Evolutionary conservation across 345 rosid species (phyloP), one percentile per base, ranked within the genome.

Genomic region (Lepidium sativum): DNA sequence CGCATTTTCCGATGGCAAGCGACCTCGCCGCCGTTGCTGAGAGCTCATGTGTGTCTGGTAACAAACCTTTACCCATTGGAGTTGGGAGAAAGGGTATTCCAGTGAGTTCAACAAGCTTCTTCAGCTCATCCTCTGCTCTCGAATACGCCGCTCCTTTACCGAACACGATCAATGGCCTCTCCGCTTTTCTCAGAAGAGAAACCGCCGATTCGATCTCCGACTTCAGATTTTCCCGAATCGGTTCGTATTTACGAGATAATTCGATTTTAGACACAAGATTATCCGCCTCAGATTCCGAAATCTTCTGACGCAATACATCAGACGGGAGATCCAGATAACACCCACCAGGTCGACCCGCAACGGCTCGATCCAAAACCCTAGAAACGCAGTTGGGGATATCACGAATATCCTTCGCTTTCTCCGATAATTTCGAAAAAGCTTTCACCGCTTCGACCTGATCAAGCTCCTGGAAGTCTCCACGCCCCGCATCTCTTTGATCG

Each of bases 11-110:
- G 31, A 94, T 88, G 3, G 95, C 97, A 4, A 94, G 87, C 4
- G 99, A 94, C 82, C 97, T 86, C 10, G 99, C 97, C 4, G 97
- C 99, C 18, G 81, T 84, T 3, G 97, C 96, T 0, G 96, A 94
- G 13, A 94, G 81, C 60, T 82, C 86, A 69, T 94, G 99, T 2
- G 87, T 76, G 71, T 94, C 99, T 8, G 94, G 84, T 76, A 94
- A 72, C 80, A 94, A 60, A n/a, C 99, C 99, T 79, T 94, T 94
- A 25, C 99, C 99, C 99, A 90, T 90, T 1, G 99, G 97, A 17
- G 99, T 90, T 1, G 99, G 97, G 71, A 90, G 70, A 71, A 94
- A 94, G 0, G 99, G 99, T 39, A 90, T 84, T 38, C 96, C 91
- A 1, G 95, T 88, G 10, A 62, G 69, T 44, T 88, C 92, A 34